Conservation (phyloP, 306 rosid species). For the Vigna reflexopilosa region DNA sequence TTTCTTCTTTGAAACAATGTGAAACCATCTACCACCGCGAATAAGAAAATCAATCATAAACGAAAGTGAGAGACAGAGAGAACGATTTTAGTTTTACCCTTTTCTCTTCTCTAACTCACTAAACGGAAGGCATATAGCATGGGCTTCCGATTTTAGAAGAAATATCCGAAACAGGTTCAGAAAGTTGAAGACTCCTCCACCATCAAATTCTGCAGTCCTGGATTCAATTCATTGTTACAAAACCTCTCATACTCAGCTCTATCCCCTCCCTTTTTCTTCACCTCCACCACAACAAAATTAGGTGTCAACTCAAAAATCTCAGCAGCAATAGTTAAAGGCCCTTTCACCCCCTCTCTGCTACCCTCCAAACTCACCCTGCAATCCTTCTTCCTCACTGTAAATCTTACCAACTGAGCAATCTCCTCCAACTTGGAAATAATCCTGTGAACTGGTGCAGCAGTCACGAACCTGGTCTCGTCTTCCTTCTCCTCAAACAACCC, state of each 20-base stretch:
- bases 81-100: constrained; percentile 42
- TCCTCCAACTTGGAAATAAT: constrained; percentile 89
- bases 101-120: constrained; percentile 30
- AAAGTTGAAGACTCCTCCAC: constrained; percentile 54
- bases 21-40: no score
- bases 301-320: constrained; percentile 91
- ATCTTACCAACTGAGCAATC: constrained; percentile 76
- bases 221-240: constrained; percentile 68
- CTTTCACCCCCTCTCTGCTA: constrained; percentile 74
- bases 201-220: constrained; percentile 69
- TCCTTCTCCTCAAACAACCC: constrained; percentile 90
- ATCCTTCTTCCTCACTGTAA: constrained; percentile 86
- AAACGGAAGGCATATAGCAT: neutral
- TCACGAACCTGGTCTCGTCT: constrained; percentile 76
- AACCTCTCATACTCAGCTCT: constrained; percentile 76
- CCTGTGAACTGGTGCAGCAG: constrained; percentile 70
- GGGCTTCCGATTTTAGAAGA: constrained; percentile 27
- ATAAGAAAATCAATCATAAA: no score
- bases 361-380: constrained; percentile 92
- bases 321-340: constrained; percentile 87
- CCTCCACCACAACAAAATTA: constrained; percentile 80
- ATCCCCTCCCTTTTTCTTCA: constrained; percentile 91
- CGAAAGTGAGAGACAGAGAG: neutral
- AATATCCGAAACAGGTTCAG: constrained; percentile 29
- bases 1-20: no score